phyloP scores from a whole-genome alignment of 2,329 filamentous ascomycete species.

The Alternaria sp. region DNA sequence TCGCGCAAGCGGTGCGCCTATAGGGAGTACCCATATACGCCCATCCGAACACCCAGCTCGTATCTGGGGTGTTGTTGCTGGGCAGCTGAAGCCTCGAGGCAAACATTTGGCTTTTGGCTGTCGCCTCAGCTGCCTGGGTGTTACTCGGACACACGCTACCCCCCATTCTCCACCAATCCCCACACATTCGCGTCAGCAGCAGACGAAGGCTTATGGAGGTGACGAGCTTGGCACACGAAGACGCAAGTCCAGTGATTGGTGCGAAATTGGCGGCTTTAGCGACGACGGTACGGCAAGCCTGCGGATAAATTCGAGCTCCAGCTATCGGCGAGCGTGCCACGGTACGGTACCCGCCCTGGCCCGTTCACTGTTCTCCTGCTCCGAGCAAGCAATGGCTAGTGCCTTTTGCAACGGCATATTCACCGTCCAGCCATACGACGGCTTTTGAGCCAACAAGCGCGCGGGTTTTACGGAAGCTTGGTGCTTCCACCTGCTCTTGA shows the following conservation, averaged over 20 bases:
- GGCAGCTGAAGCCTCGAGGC: constrained; percentile 12
- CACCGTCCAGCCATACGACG: constrained; percentile 52
- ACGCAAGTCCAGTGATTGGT: constrained; percentile 38
- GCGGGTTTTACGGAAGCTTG: constrained; percentile 48
- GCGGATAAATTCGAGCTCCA: constrained; percentile 45
- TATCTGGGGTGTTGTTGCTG: constrained; percentile 12
- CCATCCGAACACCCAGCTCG: constrained; percentile 12
- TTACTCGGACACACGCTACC: constrained; percentile 10
- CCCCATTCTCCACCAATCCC: constrained; percentile 46
- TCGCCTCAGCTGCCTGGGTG: constrained; percentile 14
- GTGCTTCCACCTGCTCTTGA: constrained; percentile 40
- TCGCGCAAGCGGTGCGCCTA: constrained; percentile 5
- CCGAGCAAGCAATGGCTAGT: constrained; percentile 38
- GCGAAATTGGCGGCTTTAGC: constrained; percentile 37
- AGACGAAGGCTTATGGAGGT: constrained; percentile 17
- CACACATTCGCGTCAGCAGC: constrained; percentile 34
- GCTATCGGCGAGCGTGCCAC: constrained; percentile 34
- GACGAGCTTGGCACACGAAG: constrained; percentile 30
- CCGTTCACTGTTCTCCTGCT: constrained; percentile 37
- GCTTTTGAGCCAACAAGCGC: constrained; percentile 39
- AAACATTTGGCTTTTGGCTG: constrained; percentile 10
- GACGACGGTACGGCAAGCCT: constrained; percentile 27
- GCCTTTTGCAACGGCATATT: constrained; percentile 48
- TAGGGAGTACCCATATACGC: constrained; percentile 5
- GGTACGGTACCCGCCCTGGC: constrained; percentile 32